Base-by-base conservation (phyloP, 176 grass and related monocot genomes). In the Miscanthus lutarioriparius region DNA sequence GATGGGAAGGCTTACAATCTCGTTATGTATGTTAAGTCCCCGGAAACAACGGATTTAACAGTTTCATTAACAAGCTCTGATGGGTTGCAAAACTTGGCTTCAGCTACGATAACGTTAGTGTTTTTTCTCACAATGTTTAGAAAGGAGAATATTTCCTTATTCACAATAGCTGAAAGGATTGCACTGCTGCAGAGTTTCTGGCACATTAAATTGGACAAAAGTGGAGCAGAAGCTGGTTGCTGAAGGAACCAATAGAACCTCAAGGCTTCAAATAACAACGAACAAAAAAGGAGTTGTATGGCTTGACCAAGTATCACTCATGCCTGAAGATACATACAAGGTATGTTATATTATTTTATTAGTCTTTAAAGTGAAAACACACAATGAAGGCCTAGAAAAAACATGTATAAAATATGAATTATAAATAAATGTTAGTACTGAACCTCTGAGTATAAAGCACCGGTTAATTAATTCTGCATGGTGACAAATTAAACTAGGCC, bases 1-100 rank as follows among this genome's bases (percentile, higher is more conserved):
- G 82, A 93, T 47, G 89, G 87, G 70, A 93, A 95, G 80, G 78
- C 80, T 66, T 98, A 98, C 75, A 92, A 95, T 58, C 84, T 95
- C 41, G 87, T 90, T 71, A 80, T 98, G 84, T 78, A 98, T 78
- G 83, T 93, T 61, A 95, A 80, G 66, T 91, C 95, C 66, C 63
- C 36, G 1, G 87, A 91, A 28, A 68, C 68, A 44, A 66, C 80
- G 7, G 76, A 95, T 9, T 69, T 98, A 79, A 84, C 84, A 82
- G 80, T 90, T 85, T 91, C 92, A 23, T 33, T 98, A 25, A 90
- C 85, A 71, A 93, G 83, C 74, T 91, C 89, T 54, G 83, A 90
- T 44, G 92, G 95, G 40, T 69, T 61, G 35, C 88, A 82, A 72
- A 92, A 68, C 38, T 69, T 98, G 63, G 89, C 91, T 73, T 93